Conservation (phyloP, 495 filamentous ascomycete species). For the Penicillium canescens region DNA sequence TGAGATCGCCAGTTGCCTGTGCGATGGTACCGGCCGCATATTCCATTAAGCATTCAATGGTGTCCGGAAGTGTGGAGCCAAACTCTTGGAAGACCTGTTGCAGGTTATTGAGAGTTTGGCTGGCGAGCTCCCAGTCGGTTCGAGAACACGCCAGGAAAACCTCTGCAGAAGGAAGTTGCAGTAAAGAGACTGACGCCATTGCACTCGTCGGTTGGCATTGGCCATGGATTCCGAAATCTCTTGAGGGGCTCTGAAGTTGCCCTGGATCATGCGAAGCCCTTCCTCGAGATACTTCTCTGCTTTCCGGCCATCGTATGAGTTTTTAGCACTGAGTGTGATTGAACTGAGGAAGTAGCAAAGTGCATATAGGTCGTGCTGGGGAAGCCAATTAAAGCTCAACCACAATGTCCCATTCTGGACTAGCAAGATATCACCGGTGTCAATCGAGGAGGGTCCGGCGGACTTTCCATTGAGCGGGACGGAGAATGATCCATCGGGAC, state of each 20-base stretch:
- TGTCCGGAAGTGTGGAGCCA: constrained; percentile 38
- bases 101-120: constrained; percentile 42
- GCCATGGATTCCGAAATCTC: constrained; percentile 48
- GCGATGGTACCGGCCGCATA: constrained; percentile 77
- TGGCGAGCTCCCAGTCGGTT: constrained; percentile 63
- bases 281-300: constrained; percentile 66
- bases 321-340: constrained; percentile 62
- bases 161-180: constrained; percentile 59
- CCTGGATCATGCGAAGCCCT: constrained; percentile 58
- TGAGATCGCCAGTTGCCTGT: constrained; percentile 75
- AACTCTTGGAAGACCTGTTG: constrained; percentile 34
- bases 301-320: constrained; percentile 64
- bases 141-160: constrained; percentile 59
- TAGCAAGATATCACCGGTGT: constrained; percentile 46
- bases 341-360: constrained; percentile 76
- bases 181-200: constrained; percentile 55
- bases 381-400: constrained; percentile 64
- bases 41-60: constrained; percentile 46
- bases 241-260: constrained; percentile 47
- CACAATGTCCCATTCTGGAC: constrained; percentile 44
- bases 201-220: constrained; percentile 40
- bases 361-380: constrained; percentile 64
- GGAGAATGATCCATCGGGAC: constrained; percentile 65
- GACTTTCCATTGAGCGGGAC: constrained; percentile 65
- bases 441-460: constrained; percentile 46